Conservation (phyloP, 1,284 basidiomycete genomes). For the Ceratobasidium sp. region DNA sequence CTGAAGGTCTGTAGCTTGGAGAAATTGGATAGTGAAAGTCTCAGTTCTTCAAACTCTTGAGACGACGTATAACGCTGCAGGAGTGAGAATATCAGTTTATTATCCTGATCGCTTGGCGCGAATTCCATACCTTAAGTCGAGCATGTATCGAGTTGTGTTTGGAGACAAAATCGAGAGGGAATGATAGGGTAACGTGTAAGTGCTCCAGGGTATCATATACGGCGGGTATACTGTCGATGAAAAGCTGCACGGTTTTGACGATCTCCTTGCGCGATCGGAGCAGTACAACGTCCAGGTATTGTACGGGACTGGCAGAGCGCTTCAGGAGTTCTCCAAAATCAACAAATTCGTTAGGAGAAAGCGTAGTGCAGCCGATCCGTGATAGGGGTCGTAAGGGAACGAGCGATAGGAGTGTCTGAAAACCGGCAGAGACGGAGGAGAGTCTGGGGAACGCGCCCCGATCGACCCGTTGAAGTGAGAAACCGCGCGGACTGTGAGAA, state of each 20-base stretch:
- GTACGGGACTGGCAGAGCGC: background rate
- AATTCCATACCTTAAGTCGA: constrained; percentile 18
- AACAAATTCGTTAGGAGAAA: constrained; percentile 11
- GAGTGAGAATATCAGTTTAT: background rate
- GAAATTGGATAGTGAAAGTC: constrained; percentile 15
- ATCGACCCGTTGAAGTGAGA: constrained; percentile 1
- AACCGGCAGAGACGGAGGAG: background rate
- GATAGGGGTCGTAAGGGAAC: constrained; percentile 20
- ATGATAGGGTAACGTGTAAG: constrained; percentile 8
- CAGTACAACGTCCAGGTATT: constrained; percentile 1
- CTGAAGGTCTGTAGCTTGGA: constrained; percentile 16
- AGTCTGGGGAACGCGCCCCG: constrained; percentile 9
- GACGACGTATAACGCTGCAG: constrained; percentile 9
- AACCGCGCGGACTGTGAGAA: constrained; percentile 2
- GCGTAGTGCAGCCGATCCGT: constrained; percentile 5
- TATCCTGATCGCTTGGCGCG: no score
- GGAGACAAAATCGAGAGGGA: constrained; percentile 35
- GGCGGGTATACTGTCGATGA: constrained; percentile 14
- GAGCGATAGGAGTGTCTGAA: constrained; percentile 9
- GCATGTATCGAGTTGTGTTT: constrained; percentile 25
- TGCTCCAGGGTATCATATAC: constrained; percentile 23
- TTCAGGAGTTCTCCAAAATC: constrained; percentile 17
- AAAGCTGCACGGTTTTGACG: constrained; percentile 8
- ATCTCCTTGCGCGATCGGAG: constrained; percentile 19
- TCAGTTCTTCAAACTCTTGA: constrained; percentile 22